These are phyloP conservation scores for Pseudopyricularia cyperi DNA, from an alignment of 2,329 filamentous ascomycete genomes.

Conservation along the genomic window DNA sequence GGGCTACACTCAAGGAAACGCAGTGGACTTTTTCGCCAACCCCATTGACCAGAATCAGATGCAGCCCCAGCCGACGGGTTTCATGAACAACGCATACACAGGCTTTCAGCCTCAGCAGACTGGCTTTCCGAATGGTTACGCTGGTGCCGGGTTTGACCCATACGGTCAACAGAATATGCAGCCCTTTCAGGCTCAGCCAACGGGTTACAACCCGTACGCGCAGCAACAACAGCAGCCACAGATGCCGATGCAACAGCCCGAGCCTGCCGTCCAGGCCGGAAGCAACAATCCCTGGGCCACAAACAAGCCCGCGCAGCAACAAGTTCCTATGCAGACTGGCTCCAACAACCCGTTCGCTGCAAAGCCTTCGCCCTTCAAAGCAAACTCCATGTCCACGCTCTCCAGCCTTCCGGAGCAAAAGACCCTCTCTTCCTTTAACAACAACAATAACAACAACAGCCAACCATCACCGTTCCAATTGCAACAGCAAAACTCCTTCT, in stretches of 20 bases:
- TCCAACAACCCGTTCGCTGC: slow-evolving; percentile 96
- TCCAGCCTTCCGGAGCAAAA: slow-evolving; percentile 74
- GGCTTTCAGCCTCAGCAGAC: slow-evolving; percentile 36
- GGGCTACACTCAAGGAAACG: slow-evolving; percentile 91
- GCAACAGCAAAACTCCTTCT: slow-evolving; percentile 18
- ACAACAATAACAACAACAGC: slow-evolving; percentile 29
- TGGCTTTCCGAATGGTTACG: slow-evolving; percentile 50
- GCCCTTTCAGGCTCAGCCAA: slow-evolving; percentile 30
- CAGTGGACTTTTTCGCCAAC: slow-evolving; percentile 96
- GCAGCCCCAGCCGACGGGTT: slow-evolving; percentile 72
- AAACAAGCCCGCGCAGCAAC: slow-evolving; percentile 45
- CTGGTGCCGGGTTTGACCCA: slow-evolving; percentile 57
- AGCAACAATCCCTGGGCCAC: slow-evolving; percentile 92
- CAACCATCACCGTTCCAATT: slow-evolving; percentile 25
- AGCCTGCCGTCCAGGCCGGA: slow-evolving; percentile 56
- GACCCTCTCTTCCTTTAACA: slow-evolving; percentile 44
- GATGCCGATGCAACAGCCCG: slow-evolving; percentile 30
- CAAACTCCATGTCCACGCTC: slow-evolving; percentile 54
- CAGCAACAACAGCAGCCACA: slow-evolving; percentile 30
- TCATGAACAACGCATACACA: slow-evolving; percentile 41
- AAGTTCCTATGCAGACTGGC: slow-evolving; percentile 78
- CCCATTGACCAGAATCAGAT: slow-evolving; percentile 68
- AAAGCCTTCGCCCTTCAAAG: slow-evolving; percentile 43
- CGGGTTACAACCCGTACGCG: slow-evolving; percentile 18
- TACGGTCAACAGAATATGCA: slow-evolving; percentile 38